Base-by-base conservation (phyloP, 2,329 filamentous ascomycete genomes). In the Akanthomyces dipterigenus region DNA sequence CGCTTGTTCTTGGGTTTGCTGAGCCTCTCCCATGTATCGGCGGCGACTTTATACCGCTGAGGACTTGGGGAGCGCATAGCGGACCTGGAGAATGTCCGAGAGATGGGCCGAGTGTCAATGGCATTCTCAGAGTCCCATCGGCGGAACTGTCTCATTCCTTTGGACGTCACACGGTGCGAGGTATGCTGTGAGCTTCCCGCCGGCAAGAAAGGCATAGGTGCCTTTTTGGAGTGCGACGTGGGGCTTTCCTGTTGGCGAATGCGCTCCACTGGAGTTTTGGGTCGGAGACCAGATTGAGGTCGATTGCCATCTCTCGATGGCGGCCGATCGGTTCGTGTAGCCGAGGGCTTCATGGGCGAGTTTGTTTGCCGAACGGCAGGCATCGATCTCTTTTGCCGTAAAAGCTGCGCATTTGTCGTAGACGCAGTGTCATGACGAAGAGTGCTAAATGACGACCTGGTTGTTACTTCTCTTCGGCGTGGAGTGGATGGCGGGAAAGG, bases 91-190 rank as follows among this genome's bases (percentile, higher is more conserved):
- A 85, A 72, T 1, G 83, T 73, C 24, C 85, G 78, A 11, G 85
- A 88, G 40, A 74, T 73, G 4, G 85, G 83, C 31, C 85, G 80
- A 49, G 81, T 71, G 40, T 88, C 85, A 31, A 82, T 77, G 28
- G 79, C 81, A 63, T 85, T 84, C 58, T 96, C 91, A 9, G 91
- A 96, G 68, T 96, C 91, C 69, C 91, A 87, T 49, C 93, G 89
- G 50, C 91, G 86, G 70, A 93, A 87, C 42, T 84, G 80, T 38
- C 90, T 87, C 31, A 86, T 80, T 51, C 77, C 80, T 75, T 92
- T 96, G 46, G 89, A 80, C 54, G 83, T 84, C 64, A 89, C 80
- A 76, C 96, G 89, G 65, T 96, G 89, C 12, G 90, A 91, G 70
- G 91, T 89, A 24, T 84, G 82, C 64, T 84, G 84, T 14, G 89